Evolutionary conservation across 2,329 filamentous ascomycete genomes (phyloP), one percentile per base, ranked within the genome.

Genomic region (Gyromitra esculenta): DNA sequence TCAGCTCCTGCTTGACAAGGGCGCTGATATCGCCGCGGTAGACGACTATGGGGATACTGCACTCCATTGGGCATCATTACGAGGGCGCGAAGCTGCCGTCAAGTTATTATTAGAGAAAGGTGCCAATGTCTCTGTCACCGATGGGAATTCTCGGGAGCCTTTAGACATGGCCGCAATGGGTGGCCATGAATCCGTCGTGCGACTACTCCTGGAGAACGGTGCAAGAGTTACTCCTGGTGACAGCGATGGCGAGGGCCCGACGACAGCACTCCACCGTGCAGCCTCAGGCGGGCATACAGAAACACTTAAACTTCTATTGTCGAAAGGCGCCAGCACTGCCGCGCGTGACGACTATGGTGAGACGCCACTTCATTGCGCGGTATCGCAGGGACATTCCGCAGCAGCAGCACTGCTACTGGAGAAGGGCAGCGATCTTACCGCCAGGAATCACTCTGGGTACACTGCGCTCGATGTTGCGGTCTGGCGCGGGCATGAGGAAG

Each of bases 121-220:
- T 25, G 75, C 72, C 21, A 70, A 77, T 65, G 73, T 78, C 21
- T 45, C 68, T 18, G 71, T 66, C 21, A 56, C 73, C 6, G 72
- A 77, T 7, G 72, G 57, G 78, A 63, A 31, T 7, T 43, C 69
- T 0, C 68, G 77, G 35, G 82, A 82, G 8, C 80, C 82, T n/a
- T 54, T 83, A 25, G 81, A 82, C 35, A 72, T 80, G 5, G 83
- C 82, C 1, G 82, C 82, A 18, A 79, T 81, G 4, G 82, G 78
- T 25, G 80, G 81, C 13, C 81, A 82, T 31, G 79, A 80, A 25
- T 52, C 81, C 18, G 56, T 81, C 0, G 81, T 82, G 15, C 73
- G 78, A 11, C 64, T 83, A 8, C 69, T 84, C 2, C 75, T 83
- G 0, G 76, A 81, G 21, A 74, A 79, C 25, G 78, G 77, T 1